phyloP scores from a whole-genome alignment of 2,329 filamentous ascomycete genomes.

The Raffaelea ambrosiae region DNA sequence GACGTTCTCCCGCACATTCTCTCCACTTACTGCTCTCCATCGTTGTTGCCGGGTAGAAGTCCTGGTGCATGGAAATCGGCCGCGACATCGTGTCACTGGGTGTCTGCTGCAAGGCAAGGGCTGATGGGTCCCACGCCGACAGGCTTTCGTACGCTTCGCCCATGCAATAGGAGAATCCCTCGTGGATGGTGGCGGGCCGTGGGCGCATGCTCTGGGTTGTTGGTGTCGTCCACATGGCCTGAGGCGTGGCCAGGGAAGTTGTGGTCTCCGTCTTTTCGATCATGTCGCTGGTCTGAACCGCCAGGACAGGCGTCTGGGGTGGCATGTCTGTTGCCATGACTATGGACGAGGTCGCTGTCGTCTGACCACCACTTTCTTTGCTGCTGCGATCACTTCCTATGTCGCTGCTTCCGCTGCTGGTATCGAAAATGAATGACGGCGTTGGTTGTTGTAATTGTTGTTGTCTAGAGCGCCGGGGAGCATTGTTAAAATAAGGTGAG shows the following conservation, averaged over 20 bases:
- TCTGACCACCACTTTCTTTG: background rate
- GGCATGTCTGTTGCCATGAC: constrained; percentile 29
- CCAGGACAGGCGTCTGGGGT: constrained; percentile 31
- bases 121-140: constrained; percentile 49
- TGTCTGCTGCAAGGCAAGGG: constrained; percentile 40
- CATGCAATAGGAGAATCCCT: constrained; percentile 52
- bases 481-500: constrained; percentile 15
- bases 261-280: constrained; percentile 34
- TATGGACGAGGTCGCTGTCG: constrained; percentile 10
- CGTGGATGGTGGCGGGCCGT: constrained; percentile 51
- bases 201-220: constrained; percentile 41
- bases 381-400: background rate
- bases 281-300: constrained; percentile 45
- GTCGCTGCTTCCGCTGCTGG: constrained; percentile 32
- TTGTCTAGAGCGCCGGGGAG: constrained; percentile 24
- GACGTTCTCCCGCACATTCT: background rate
- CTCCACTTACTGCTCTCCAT: constrained; percentile 40
- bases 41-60: constrained; percentile 43
- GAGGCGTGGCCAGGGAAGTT: constrained; percentile 29
- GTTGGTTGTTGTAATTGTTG: constrained; percentile 29
- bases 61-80: constrained; percentile 49
- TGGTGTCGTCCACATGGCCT: constrained; percentile 47
- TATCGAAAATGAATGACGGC: constrained; percentile 40
- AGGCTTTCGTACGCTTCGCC: constrained; percentile 43
- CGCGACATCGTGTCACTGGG: constrained; percentile 43